phyloP scores from a whole-genome alignment of 305 asterid genomes.

The Fraxinus nigra region DNA sequence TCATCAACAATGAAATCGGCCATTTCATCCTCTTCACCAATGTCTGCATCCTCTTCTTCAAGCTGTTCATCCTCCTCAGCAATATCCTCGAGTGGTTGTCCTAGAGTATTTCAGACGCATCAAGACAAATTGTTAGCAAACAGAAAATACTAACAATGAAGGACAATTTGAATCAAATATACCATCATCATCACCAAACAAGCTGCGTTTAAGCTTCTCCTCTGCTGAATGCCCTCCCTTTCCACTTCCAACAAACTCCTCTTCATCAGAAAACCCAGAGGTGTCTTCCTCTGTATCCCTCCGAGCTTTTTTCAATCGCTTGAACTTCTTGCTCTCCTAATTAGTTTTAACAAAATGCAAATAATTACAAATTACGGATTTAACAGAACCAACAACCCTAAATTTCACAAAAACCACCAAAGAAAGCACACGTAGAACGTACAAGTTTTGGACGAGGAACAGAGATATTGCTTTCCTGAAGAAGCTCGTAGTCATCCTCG shows the following conservation, averaged over 20 bases:
- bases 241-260: slow-evolving; percentile 75
- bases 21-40: slow-evolving; percentile 94
- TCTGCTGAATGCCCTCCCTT: slow-evolving; percentile 74
- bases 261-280: slow-evolving; percentile 86
- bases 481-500: slow-evolving; percentile 93
- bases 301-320: slow-evolving; percentile 85
- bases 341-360: not conserved
- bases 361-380: not conserved
- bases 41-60: slow-evolving; percentile 79
- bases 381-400: not conserved
- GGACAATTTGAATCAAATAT: slow-evolving; percentile 24
- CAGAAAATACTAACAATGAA: slow-evolving; percentile 13
- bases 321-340: slow-evolving; percentile 83
- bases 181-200: slow-evolving; percentile 96
- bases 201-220: slow-evolving; percentile 77
- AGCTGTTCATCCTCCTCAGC: slow-evolving; percentile 80
- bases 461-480: slow-evolving; percentile 85
- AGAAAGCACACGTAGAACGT: slow-evolving; percentile 22
- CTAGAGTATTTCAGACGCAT: slow-evolving; percentile 35
- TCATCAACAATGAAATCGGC: slow-evolving; percentile 94
- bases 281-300: slow-evolving; percentile 74
- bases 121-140: slow-evolving; percentile 10
- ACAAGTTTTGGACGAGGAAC: slow-evolving; percentile 86
- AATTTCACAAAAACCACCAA: slow-evolving; percentile 1
- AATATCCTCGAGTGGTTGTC: slow-evolving; percentile 90